Conservation (phyloP, 1,284 basidiomycete genomes). For the Apiotrichum brassicae region DNA sequence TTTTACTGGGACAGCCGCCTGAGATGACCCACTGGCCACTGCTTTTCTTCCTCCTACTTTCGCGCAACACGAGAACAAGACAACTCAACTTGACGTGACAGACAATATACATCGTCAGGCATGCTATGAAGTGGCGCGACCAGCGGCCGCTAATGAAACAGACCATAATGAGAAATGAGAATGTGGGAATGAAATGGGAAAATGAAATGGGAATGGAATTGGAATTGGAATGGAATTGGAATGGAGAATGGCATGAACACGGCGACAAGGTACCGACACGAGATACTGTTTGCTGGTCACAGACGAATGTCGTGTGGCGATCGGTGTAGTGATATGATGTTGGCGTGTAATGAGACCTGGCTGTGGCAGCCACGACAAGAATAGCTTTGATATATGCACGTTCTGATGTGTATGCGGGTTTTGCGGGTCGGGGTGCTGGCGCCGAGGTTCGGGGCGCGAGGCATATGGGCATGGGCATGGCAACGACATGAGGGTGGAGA, state of each 20-base stretch:
- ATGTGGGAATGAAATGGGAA: neutral
- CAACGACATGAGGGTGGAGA: neutral
- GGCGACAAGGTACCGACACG: neutral
- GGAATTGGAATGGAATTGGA: neutral
- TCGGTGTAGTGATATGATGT: too few species aligned
- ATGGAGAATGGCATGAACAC: too few species aligned
- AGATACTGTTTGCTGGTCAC: too few species aligned
- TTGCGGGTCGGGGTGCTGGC: neutral
- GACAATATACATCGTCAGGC: slow-evolving; percentile 14
- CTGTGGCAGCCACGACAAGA: neutral
- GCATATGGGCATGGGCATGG: too few species aligned
- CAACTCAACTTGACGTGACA: neutral
- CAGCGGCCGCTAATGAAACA: slow-evolving; percentile 7
- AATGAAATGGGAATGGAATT: neutral
- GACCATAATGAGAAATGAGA: neutral
- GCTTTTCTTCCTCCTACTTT: too few species aligned
- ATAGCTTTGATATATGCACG: neutral
- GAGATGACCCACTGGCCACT: too few species aligned
- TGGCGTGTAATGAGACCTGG: too few species aligned
- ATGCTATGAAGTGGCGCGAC: slow-evolving; percentile 14
- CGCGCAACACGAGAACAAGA: too few species aligned
- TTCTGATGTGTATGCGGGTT: neutral
- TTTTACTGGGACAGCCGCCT: too few species aligned
- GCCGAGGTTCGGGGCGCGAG: too few species aligned
- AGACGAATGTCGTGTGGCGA: too few species aligned